phyloP scores from a whole-genome alignment of 352 stramenopile species.

The Globisporangium cystogenes region DNA sequence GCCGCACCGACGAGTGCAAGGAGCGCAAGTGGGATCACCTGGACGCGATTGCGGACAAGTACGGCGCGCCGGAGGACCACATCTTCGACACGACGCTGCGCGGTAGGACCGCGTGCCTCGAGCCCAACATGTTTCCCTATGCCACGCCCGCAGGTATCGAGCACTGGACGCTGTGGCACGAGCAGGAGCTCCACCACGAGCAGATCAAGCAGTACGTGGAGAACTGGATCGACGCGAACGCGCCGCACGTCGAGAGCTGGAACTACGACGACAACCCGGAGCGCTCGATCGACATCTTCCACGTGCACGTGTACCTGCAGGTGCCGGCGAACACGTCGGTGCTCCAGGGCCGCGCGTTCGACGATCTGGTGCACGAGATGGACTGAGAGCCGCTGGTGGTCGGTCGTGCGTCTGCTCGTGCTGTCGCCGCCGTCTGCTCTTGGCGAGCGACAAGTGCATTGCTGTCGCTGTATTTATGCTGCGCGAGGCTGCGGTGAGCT shows the following conservation, averaged over 20 bases:
- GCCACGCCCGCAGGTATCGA: constrained; percentile 83
- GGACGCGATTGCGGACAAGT: constrained; percentile 75
- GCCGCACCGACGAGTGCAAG: constrained; percentile 82
- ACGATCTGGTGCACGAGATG: constrained; percentile 68
- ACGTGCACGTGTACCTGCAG: constrained; percentile 89
- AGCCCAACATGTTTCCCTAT: constrained; percentile 90
- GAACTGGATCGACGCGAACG: constrained; percentile 85
- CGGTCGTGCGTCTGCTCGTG: too few relatives aligned
- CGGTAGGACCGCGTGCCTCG: constrained; percentile 73
- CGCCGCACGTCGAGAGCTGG: constrained; percentile 65
- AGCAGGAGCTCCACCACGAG: constrained; percentile 66
- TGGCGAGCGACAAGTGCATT: background rate
- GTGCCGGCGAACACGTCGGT: constrained; percentile 46
- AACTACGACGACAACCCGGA: constrained; percentile 89
- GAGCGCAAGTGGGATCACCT: constrained; percentile 87
- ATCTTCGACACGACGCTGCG: constrained; percentile 81
- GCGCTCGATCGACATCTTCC: constrained; percentile 87
- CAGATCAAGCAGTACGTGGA: constrained; percentile 88
- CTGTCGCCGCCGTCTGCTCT: too few relatives aligned
- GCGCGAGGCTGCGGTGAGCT: background rate
- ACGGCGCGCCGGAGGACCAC: constrained; percentile 70
- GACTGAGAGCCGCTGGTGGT: constrained; percentile 26
- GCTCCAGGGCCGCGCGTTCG: constrained; percentile 51
- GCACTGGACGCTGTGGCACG: constrained; percentile 86
- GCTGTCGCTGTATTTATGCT: background rate